Conservation (phyloP, 2,329 filamentous ascomycete species). For the Arthrobotrys sphaeroides region DNA sequence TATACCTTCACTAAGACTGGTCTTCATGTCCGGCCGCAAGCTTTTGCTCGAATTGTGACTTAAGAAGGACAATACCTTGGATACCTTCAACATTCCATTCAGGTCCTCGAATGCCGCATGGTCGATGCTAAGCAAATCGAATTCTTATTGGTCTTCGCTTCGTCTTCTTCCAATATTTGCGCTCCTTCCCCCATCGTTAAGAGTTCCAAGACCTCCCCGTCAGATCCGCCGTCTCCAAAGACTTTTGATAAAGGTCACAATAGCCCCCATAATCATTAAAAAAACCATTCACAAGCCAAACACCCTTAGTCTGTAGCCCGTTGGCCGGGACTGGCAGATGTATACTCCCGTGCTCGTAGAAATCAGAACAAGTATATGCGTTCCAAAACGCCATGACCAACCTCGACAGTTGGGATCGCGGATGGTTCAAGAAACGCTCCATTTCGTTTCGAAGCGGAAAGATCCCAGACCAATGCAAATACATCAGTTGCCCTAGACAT, state of each 20-base stretch:
- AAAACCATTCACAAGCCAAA: constrained; percentile 77
- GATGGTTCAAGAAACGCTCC: constrained; percentile 79
- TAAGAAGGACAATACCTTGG: constrained; percentile 25
- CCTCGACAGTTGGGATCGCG: constrained; percentile 74
- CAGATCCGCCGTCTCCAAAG: constrained; percentile 36
- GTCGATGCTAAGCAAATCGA: constrained; percentile 22
- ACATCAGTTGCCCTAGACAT: constrained; percentile 74
- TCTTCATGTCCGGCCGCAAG: constrained; percentile 25
- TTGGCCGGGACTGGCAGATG: constrained; percentile 72
- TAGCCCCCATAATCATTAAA: constrained; percentile 72
- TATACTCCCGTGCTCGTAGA: constrained; percentile 77
- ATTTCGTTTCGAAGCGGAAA: constrained; percentile 72
- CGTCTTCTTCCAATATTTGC: constrained; percentile 8
- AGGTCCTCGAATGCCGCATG: constrained; percentile 45
- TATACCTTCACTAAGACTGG: too few relatives aligned
- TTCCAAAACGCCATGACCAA: constrained; percentile 69
- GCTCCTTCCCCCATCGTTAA: constrained; percentile 22
- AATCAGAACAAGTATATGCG: constrained; percentile 77
- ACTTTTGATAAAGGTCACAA: constrained; percentile 65
- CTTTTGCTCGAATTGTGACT: constrained; percentile 32
- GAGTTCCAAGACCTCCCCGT: constrained; percentile 14
- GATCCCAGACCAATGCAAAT: constrained; percentile 72
- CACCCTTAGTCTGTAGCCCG: constrained; percentile 71
- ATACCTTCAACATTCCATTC: constrained; percentile 44
- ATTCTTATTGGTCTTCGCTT: constrained; percentile 10